A percentile compares a stretch with the other conserved stretches of the same genome.
These are phyloP conservation scores for Cocos nucifera DNA, from an alignment of 176 grass and related monocot species.

Conservation along the genomic window DNA sequence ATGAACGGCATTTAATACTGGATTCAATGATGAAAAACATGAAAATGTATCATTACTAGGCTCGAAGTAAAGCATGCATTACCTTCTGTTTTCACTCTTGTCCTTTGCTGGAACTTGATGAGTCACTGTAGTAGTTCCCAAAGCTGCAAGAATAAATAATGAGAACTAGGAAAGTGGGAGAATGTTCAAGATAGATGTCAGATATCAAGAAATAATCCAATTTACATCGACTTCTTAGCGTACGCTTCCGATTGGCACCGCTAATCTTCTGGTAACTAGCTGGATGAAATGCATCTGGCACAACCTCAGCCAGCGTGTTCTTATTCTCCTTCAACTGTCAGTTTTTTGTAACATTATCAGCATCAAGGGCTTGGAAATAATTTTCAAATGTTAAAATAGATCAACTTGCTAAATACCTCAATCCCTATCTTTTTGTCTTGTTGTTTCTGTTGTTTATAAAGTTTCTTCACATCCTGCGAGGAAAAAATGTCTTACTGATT, in stretches of 20 bases:
- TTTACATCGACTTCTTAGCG: conserved; percentile 23
- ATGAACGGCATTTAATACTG: too few relatives aligned
- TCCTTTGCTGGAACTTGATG: conserved; percentile 8
- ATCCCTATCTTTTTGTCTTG: conserved; percentile 1
- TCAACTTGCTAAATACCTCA: conserved; percentile 23
- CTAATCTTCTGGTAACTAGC: neutral
- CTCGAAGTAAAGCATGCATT: conserved; percentile 13
- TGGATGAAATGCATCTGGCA: conserved; percentile 13
- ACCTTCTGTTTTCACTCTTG: conserved; percentile 17
- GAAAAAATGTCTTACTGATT: too few relatives aligned
- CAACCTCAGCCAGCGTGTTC: neutral
- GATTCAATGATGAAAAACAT: too few relatives aligned
- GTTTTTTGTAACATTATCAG: too few relatives aligned
- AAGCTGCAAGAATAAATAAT: conserved; percentile 29
- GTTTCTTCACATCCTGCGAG: too few relatives aligned
- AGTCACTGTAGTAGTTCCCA: conserved; percentile 6
- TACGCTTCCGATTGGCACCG: conserved; percentile 1
- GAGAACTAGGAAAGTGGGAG: neutral
- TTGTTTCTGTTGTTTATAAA: conserved; percentile 5
- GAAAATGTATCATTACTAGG: too few relatives aligned
- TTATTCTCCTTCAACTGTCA: too few relatives aligned
- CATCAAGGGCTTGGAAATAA: too few relatives aligned
- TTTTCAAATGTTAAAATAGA: too few relatives aligned
- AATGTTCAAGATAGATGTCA: too few relatives aligned
- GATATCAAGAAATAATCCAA: too few relatives aligned